Percentiles rank a stretch among this genome's conserved stretches.
phyloP scores from a whole-genome alignment of 495 filamentous ascomycete species.

The Sabuloglossum arenarium region DNA sequence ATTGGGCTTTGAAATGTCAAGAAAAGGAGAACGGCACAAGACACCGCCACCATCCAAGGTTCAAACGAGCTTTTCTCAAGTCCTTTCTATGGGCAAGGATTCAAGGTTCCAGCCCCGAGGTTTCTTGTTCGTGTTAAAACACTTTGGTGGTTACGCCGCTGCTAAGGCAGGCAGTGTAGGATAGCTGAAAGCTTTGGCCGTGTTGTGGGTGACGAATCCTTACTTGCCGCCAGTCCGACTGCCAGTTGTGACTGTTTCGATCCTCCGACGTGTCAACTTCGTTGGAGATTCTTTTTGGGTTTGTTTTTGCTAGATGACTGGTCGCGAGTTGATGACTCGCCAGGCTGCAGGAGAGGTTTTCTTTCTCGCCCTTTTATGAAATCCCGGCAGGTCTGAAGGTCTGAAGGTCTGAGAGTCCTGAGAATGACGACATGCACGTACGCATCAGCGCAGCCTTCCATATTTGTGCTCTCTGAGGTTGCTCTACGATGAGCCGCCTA shows the following conservation, averaged over 20 bases:
- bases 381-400: too few species aligned
- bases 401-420: too few species aligned
- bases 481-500: too few species aligned
- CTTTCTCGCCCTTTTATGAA: neutral
- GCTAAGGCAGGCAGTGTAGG: neutral
- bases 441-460: conserved; percentile 1
- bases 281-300: neutral
- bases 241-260: neutral
- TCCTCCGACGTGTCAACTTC: neutral
- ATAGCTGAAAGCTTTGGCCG: neutral
- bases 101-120: neutral
- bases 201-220: neutral
- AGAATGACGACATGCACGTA: conserved; percentile 2
- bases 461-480: neutral
- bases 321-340: neutral
- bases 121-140: neutral
- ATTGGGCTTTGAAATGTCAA: neutral
- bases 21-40: conserved; percentile 1
- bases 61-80: neutral
- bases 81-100: neutral
- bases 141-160: neutral
- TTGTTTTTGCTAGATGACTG: neutral
- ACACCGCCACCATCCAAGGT: neutral
- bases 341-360: neutral
- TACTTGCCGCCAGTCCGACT: neutral